Evolutionary conservation across 2,329 filamentous ascomycete species (phyloP), one percentile per base, ranked within the genome.

Genomic region (Lomentospora prolificans): DNA sequence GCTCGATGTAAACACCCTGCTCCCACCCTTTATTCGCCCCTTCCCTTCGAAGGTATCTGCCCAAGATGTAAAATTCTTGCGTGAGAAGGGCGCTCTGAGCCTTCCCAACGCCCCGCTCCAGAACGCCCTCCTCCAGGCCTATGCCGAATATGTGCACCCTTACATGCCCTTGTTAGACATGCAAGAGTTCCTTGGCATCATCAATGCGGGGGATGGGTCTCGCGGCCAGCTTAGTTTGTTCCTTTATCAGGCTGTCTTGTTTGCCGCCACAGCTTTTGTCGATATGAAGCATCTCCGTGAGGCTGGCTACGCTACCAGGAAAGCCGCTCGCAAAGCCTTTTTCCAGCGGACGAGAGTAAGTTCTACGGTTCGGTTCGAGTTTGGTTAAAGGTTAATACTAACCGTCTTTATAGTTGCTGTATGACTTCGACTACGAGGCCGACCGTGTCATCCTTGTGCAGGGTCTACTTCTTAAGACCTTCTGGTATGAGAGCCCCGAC

Each of bases 401-500:
- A 48, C 51, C n/a, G 60, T 63, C 10, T 50, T 22, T 39, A 17
- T 63, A 90, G 84, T 78, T 94, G 3, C 77, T 97, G 17, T 96
- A 96, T 70, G 91, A 96, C 67, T 95, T 96, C 62, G 92, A 97
- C 69, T 95, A 95, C 69, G 92, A 97, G 70, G 82, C 85, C 48
- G 91, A 96, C 68, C 87, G 91, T 53, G 85, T 96, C 57, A 83
- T 90, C 19, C 79, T 96, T 24, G 90, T 96, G 14, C 92, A 96
- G 70, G 86, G 89, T 3, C 77, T 96, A 22, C 77, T 96, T 24
- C 78, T 96, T 58, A 91, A 96, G 87, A 96, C 91, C 3, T 96
- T 95, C 69, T 97, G 92, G 87, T 96, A 96, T 68, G 91, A 96
- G 70, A 95, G 90, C 10, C 91, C 91, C 0, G 90, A 96, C 70